Evolutionary conservation across 202 grass and related monocot species (phyloP), one percentile per base, ranked within the genome.

Genomic region (Setaria viridis): DNA sequence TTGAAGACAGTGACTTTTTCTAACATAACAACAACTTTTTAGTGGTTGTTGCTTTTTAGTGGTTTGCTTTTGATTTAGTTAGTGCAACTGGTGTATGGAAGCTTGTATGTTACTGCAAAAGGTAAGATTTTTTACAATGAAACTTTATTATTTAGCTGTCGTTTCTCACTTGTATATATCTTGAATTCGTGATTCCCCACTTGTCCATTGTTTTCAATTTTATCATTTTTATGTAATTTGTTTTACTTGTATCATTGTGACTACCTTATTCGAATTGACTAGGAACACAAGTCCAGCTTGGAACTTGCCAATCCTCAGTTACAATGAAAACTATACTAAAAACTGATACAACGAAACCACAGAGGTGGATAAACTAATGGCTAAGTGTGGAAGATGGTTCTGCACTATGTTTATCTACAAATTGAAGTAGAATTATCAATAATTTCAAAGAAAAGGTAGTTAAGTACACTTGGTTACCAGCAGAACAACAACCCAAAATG

Each of bases 401-500:
- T 72, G 20, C 39, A 32, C 4, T 62, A 76, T 42, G 11, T 62
- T 87, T 55, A 62, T n/a, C 21, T 50, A 32, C 12, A 71, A 30
- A 30, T 1, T 72, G 21, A 33, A 50, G 25, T 30, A 13, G 16
- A 45, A 62, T 63, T 67, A 14, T 17, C 72, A 19, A 50, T 13
- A 19, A 35, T 46, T 47, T 21, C 19, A 48, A 76, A 62, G 7
- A 68, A 12, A 66, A 73, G 12, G 57, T 16, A 51, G 8, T 16
- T 15, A 74, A 39, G 35, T 71, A 45, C 4, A 54, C 15, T 47
- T 74, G 70, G 46, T 89, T 97, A 95, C 96, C 93, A 77, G 96
- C 90, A 70, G 96, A 89, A 71, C 96, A 95, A 77, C 96, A 94
- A 17, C 96, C 96, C 60, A 99, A 73, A 92, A 95, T 84, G 47